Base-by-base conservation (phyloP, 2,329 filamentous ascomycete species). In the Sporothrix curviconia region DNA sequence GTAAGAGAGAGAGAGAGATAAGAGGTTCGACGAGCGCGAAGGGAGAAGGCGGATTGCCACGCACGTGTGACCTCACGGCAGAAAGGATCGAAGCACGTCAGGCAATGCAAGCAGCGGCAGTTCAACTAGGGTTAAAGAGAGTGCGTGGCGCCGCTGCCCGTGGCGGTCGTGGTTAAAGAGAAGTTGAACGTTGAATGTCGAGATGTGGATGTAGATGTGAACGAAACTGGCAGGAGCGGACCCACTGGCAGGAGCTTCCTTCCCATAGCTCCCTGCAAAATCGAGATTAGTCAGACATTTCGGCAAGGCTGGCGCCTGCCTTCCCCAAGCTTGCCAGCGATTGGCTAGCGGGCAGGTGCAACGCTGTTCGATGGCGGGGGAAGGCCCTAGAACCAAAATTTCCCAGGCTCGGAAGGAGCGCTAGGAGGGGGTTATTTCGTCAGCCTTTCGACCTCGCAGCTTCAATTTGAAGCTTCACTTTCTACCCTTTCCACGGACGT, bases 241-340 rank as follows among this genome's bases (percentile, higher is more conserved):
- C 40, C 37, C 47, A 50, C 19, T 30, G 3, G 5, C 12, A 24
- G 40, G 40, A 55, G 53, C 53, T 55, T 30, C 52, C 2, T n/a
- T n/a, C n/a, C n/a, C n/a, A 17, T 9, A 39, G 19, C 25, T 36
- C 43, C 37, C 42, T 36, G 25, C 40, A 42, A n/a, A n/a, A n/a
- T n/a, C 46, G 28, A 49, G 46, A 52, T 57, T 57, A 57, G 55
- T 57, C 55, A 57, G 44, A 36, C n/a, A n/a, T 56, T 44, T 44
- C 22, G 55, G 36, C 55, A 34, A 56, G 55, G 55, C 55, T 56
- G 55, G 46, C 42, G 25, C 17, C 39, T 15, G 39, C n/a, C n/a
- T n/a, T n/a, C n/a, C n/a, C n/a, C n/a, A n/a, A n/a, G n/a, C n/a
- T n/a, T n/a, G n/a, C n/a, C 39, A 9, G 51, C 17, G 37, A 54